Percentiles rank a stretch among this genome's conserved stretches.
These are phyloP conservation scores for Sporobolus alterniflorus DNA, from an alignment of 202 grass and related monocot species.

Conservation along the genomic window DNA sequence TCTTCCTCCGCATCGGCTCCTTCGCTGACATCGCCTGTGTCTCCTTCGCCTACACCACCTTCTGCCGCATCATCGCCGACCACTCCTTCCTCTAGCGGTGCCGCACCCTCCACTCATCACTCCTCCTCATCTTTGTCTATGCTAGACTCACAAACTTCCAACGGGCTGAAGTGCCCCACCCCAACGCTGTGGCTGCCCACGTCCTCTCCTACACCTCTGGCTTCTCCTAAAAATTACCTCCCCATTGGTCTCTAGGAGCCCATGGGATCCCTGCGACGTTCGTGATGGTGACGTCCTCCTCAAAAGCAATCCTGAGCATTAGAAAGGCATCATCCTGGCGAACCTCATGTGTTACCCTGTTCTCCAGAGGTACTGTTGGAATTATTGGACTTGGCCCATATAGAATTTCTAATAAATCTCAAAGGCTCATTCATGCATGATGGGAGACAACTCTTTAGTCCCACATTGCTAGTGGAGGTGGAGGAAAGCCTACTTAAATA, in stretches of 20 bases:
- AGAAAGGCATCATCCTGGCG: neutral
- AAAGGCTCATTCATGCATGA: too few species aligned
- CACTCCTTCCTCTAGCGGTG: neutral
- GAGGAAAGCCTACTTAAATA: too few species aligned
- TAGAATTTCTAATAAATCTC: too few species aligned
- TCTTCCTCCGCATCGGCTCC: neutral
- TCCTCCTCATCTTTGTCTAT: neutral
- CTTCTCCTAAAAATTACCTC: neutral
- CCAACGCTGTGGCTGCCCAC: neutral
- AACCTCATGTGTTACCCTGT: constrained; percentile 1
- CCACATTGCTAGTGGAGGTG: too few species aligned
- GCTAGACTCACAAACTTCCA: neutral
- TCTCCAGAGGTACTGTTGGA: neutral
- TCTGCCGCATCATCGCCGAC: neutral
- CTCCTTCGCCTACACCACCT: neutral
- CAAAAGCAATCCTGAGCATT: neutral
- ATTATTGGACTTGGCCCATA: too few species aligned
- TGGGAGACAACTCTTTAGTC: too few species aligned
- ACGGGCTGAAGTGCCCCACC: neutral
- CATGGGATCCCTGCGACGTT: neutral
- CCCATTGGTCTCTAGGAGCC: neutral
- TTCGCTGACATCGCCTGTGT: neutral
- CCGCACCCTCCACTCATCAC: neutral
- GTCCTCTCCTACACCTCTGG: neutral
- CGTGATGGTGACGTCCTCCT: neutral